Conservation (phyloP, 2,329 filamentous ascomycete species). For the Chrysosporium queenslandicum region DNA sequence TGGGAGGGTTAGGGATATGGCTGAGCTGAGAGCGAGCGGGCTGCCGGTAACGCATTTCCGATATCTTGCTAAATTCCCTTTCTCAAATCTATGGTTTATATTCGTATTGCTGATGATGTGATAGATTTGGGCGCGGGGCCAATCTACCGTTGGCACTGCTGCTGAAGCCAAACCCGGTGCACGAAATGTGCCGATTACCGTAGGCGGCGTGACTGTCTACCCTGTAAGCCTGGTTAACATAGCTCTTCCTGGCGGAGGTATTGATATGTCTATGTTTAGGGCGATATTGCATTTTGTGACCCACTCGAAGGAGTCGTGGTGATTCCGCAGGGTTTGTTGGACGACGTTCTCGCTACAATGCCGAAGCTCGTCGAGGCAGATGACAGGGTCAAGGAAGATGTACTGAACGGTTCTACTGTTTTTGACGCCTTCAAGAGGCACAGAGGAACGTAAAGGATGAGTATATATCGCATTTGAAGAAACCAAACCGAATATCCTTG, state of each 20-base stretch:
- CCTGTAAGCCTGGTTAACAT: conserved; percentile 34
- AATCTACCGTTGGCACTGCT: conserved; percentile 38
- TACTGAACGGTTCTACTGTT: conserved; percentile 52
- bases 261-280: conserved; percentile 25
- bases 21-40: conserved; percentile 46
- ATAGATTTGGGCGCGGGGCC: conserved; percentile 38
- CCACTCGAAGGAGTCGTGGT: conserved; percentile 58
- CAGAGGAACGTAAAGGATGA: conserved; percentile 22
- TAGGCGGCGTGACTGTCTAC: conserved; percentile 34
- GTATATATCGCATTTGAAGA: background rate
- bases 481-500: background rate
- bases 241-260: no score
- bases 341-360: conserved; percentile 51
- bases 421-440: conserved; percentile 57
- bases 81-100: background rate
- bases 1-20: conserved; percentile 58
- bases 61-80: background rate
- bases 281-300: conserved; percentile 62
- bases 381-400: conserved; percentile 53
- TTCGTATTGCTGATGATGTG: no score
- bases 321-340: conserved; percentile 53
- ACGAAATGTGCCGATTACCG: conserved; percentile 33
- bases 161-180: conserved; percentile 37
- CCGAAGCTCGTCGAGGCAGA: conserved; percentile 46
- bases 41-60: conserved; percentile 41